Base-by-base conservation (phyloP, 2,329 filamentous ascomycete species). In the Talaromyces sp. region DNA sequence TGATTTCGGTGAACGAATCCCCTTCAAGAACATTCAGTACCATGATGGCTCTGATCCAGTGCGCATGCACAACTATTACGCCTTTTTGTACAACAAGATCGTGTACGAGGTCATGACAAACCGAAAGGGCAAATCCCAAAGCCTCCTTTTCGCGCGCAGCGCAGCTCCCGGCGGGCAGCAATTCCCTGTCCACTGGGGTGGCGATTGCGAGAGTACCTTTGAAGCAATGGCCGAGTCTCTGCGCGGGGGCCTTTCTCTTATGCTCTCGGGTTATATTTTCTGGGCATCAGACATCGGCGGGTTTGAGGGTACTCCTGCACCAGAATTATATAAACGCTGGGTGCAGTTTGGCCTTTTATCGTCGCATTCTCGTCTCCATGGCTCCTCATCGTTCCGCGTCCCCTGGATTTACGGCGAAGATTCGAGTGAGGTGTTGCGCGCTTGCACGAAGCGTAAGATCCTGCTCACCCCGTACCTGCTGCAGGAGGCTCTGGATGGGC, bases 1-100 rank as follows among this genome's bases (percentile, higher is more conserved):
- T 7, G 88, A 91, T 70, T 91, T 91, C 71, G 88, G 88, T 59
- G 88, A 91, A 76, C 82, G 88, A 28, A 87, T 91, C 58, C 88
- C 88, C 0, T 83, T 82, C 5, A 79, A 82, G 56, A 85, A 88
- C 66, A 83, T 90, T 9, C 79, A 83, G 65, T 91, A 88, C 83
- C 79, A 84, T 69, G 86, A 90, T 67, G 69, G 76, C 55, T 78
- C 77, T 8, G 86, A 90, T 66, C 82, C 87, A 1, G 78, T 78
- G 58, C 83, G 83, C 67, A 91, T 91, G 88, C 88, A 91, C 76
- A 91, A 91, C 73, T 91, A 84, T 77, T 91, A 91, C 72, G 82
- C 88, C 25, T 88, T 88, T 69, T 74, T 87, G 4, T 91, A 89
- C 78, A 91, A 91, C 80, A 84, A 85, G 66, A 73, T 85, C 60